Conservation (phyloP, 2,329 filamentous ascomycete genomes). For the Penicillium sp. region DNA sequence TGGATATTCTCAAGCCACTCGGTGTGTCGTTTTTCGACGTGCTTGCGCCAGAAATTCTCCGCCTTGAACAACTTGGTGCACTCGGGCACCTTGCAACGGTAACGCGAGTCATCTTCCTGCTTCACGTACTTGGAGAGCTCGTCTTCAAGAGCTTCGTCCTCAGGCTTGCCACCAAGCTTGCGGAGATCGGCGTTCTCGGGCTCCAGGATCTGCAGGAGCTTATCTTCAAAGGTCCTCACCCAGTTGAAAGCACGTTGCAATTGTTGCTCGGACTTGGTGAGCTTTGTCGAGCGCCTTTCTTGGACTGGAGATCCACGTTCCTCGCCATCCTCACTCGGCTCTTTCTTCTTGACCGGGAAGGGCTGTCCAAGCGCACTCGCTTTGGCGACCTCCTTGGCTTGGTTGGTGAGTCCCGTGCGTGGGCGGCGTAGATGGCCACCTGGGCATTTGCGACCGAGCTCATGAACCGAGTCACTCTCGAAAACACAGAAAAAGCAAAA, state of each 20-base stretch:
- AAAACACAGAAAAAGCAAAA: slow-evolving; percentile 99
- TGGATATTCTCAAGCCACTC: slow-evolving; percentile 79
- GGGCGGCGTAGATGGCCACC: slow-evolving; percentile 94
- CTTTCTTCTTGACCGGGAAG: slow-evolving; percentile 77
- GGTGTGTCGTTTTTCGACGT: slow-evolving; percentile 88
- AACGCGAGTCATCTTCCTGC: slow-evolving; percentile 96
- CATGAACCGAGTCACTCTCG: slow-evolving; percentile 94
- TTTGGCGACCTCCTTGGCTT: slow-evolving; percentile 76
- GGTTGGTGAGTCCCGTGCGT: slow-evolving; percentile 72
- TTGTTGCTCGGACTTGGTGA: slow-evolving; percentile 80
- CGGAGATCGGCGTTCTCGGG: slow-evolving; percentile 79
- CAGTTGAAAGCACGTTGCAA: slow-evolving; percentile 94
- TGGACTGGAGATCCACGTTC: slow-evolving; percentile 59
- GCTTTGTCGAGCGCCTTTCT: slow-evolving; percentile 67
- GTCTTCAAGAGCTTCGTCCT: slow-evolving; percentile 80
- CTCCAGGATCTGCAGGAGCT: slow-evolving; percentile 85
- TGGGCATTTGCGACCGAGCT: slow-evolving; percentile 90
- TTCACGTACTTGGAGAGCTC: slow-evolving; percentile 85
- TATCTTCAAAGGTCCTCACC: slow-evolving; percentile 98
- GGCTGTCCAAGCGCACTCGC: slow-evolving; percentile 77
- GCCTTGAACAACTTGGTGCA: slow-evolving; percentile 97
- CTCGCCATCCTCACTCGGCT: slow-evolving; percentile 57
- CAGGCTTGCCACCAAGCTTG: slow-evolving; percentile 81
- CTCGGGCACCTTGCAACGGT: slow-evolving; percentile 90
- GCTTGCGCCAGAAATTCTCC: slow-evolving; percentile 94